Evolutionary conservation across 768 basidiomycete genomes (phyloP).

Genomic region (Mycena olivaceomarginata): DNA sequence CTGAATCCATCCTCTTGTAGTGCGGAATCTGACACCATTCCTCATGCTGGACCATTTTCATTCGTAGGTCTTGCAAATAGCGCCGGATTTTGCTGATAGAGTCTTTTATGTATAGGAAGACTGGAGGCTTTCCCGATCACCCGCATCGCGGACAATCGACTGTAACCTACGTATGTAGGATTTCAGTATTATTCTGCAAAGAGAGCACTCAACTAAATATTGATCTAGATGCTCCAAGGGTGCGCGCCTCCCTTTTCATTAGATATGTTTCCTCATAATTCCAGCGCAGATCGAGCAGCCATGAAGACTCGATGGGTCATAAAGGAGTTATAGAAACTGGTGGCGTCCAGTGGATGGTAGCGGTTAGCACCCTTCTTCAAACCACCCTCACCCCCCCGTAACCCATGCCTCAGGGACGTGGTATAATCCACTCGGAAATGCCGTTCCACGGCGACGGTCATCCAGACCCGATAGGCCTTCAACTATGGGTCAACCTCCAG

Average conservation of each 20-base stretch:
- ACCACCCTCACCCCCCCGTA: not conserved
- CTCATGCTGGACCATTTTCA: conserved; percentile 93
- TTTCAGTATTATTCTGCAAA: not conserved
- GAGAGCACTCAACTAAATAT: not conserved
- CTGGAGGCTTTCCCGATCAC: conserved; percentile 85
- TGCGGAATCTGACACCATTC: conserved; percentile 93
- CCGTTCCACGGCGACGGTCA: conserved; percentile 81
- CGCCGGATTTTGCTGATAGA: not conserved
- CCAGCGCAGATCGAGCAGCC: conserved; percentile 74
- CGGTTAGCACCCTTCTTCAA: not conserved
- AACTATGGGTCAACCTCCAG: conserved; percentile 92
- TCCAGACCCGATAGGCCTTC: conserved; percentile 88
- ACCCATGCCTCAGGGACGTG: conserved; percentile 64
- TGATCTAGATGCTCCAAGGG: conserved; percentile 82
- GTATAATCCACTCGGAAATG: conserved; percentile 93
- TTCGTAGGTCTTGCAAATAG: conserved; percentile 67
- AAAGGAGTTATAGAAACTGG: conserved; percentile 86
- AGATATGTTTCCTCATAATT: not conserved
- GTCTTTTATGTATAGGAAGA: conserved; percentile 62
- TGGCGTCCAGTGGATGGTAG: conserved; percentile 96
- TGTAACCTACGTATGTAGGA: conserved; percentile 84
- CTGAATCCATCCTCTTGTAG: conserved; percentile 22
- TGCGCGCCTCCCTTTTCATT: conserved; percentile 47
- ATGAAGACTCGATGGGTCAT: conserved; percentile 95
- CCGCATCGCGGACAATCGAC: conserved; percentile 94